Base-by-base conservation (phyloP, 2,329 filamentous ascomycete species). In the Colletotrichum cuscutae region DNA sequence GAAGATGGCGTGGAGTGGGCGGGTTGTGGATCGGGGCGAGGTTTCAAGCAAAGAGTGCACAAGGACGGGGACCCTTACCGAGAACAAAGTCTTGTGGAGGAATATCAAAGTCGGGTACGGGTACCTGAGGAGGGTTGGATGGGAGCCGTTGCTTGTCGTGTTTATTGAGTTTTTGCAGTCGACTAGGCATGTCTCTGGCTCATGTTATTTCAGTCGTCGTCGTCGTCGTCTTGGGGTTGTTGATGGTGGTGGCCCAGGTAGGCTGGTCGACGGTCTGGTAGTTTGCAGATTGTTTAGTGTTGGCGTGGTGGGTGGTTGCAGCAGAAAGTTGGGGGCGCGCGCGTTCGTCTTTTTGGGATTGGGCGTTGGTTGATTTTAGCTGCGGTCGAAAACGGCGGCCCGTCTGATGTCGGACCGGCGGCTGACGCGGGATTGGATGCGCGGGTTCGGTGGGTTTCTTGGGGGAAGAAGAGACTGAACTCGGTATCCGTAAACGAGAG, bases 31-130 rank as follows among this genome's bases (percentile, higher is more conserved):
- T 53, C 22, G 49, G 52, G 61, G 62, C 49, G 28, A 32, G 52
- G 62, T 67, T 72, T 72, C 68, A 71, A 54, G 57, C 57, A 72
- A 49, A 67, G 13, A 46, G 54, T 42, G 35, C 26, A 6, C 62
- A 67, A 63, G 49, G 58, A 62, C 42, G 60, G 58, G 66, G 62
- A 63, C 62, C 65, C 72, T 66, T 75, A 77, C 75, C 72, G 74
- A 72, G 71, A 42, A 49, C 66, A 61, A 72, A 60, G 77, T 81
- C 81, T 66, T 78, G 80, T 69, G 82, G 81, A 46, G 42, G 42
- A 66, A 82, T 82, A 63, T 79, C 72, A 75, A 84, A 82, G 58
- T 79, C 78, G 28, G 71, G 71, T n/a, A 71, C 78, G 22, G 71
- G 68, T n/a, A 71, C 63, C 28, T 67, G 58, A 5, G 52, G 57